Percentiles rank a stretch among this genome's conserved stretches.
Evolutionary conservation across 345 rosid species (phyloP).

Genomic region (Lumnitzera racemosa): DNA sequence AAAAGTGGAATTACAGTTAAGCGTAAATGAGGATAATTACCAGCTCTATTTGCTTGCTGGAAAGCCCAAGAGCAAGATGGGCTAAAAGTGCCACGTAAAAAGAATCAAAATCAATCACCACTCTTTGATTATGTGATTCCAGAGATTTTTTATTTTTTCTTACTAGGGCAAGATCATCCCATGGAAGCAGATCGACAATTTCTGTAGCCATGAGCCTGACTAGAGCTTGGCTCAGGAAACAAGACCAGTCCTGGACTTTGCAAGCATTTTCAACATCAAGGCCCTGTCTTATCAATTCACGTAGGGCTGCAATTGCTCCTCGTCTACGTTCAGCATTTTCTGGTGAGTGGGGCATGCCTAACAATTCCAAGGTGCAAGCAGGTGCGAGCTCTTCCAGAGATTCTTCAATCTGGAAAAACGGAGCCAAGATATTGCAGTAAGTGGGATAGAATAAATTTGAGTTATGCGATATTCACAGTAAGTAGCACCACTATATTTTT

Average conservation of each 20-base stretch:
- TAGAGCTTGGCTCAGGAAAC: conserved; percentile 73
- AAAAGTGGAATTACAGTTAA: background rate
- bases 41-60: conserved; percentile 66
- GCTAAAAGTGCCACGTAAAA: conserved; percentile 69
- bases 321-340: conserved; percentile 78
- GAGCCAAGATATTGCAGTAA: background rate
- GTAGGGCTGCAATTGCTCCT: conserved; percentile 89
- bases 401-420: conserved; percentile 69
- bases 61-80: conserved; percentile 87
- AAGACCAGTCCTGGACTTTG: conserved; percentile 86
- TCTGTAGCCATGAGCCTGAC: conserved; percentile 70
- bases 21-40: conserved; percentile 28
- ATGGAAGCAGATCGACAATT: conserved; percentile 84
- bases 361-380: conserved; percentile 89
- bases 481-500: background rate
- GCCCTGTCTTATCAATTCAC: conserved; percentile 85
- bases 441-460: background rate
- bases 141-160: conserved; percentile 88
- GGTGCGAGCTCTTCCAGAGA: conserved; percentile 99
- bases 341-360: conserved; percentile 70
- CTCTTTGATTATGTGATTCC: conserved; percentile 92
- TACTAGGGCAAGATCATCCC: conserved; percentile 63
- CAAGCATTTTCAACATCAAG: conserved; percentile 80
- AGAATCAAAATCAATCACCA: conserved; percentile 67
- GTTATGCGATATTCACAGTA: background rate